These are phyloP conservation scores for Suillus cothurnatus DNA, from an alignment of 768 basidiomycete genomes.

Conservation along the genomic window DNA sequence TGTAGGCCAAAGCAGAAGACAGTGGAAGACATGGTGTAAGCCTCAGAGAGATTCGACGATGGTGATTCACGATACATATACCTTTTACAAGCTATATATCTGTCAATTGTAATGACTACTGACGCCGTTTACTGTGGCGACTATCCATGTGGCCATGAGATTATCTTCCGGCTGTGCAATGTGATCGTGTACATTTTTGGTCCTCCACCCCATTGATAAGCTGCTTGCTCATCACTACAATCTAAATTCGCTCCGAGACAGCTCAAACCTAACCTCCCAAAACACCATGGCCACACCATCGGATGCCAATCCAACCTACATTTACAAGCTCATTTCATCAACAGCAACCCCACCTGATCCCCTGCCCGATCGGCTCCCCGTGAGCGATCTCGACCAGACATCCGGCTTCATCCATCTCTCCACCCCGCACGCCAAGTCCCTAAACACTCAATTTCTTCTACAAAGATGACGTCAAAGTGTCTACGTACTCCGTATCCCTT, in stretches of 20 bases:
- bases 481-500: conserved; percentile 47
- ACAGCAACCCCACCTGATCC: conserved; percentile 40
- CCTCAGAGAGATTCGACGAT: neutral
- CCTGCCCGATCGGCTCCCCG: conserved; percentile 48
- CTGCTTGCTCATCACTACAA: neutral
- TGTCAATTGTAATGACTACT: neutral
- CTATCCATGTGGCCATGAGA: neutral
- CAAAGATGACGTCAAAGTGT: conserved; percentile 36
- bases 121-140: neutral
- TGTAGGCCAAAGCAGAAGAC: neutral
- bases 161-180: neutral
- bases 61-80: neutral
- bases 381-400: conserved; percentile 48
- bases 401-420: conserved; percentile 60
- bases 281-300: conserved; percentile 12
- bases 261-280: neutral
- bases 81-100: neutral
- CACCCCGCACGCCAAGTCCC: conserved; percentile 52
- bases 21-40: neutral
- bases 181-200: neutral
- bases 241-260: neutral
- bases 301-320: conserved; percentile 47
- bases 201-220: neutral
- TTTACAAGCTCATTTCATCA: conserved; percentile 62
- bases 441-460: conserved; percentile 52